These are phyloP conservation scores for Paraleonurus japonicus DNA, from an alignment of 257 asterid genomes.

Conservation along the genomic window DNA sequence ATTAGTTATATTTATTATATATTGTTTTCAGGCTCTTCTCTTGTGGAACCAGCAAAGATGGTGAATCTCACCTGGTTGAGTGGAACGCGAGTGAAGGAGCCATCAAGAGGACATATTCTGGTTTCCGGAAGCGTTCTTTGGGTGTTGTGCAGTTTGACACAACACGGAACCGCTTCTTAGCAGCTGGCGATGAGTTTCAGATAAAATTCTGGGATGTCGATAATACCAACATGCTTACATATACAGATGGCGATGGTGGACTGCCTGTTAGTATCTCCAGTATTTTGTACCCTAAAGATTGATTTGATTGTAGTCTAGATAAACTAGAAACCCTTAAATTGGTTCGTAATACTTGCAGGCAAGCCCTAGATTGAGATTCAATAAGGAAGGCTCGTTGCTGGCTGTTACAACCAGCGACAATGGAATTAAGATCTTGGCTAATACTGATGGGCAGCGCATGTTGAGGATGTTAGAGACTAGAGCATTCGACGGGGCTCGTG, in stretches of 20 bases:
- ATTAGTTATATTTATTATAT: conserved; percentile 10
- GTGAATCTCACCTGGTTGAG: conserved; percentile 91
- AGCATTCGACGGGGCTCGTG: conserved; percentile 80
- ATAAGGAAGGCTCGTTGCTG: conserved; percentile 89
- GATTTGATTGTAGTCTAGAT: conserved; percentile 16
- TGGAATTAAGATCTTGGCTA: conserved; percentile 92
- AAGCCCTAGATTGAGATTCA: conserved; percentile 88
- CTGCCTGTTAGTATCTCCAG: conserved; percentile 74
- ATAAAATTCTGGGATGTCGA: conserved; percentile 97
- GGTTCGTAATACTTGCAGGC: conserved; percentile 56
- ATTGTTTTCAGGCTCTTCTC: conserved; percentile 76
- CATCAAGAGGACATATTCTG: conserved; percentile 73
- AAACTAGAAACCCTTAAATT: conserved; percentile 13
- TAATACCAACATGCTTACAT: conserved; percentile 58
- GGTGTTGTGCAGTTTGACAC: conserved; percentile 94
- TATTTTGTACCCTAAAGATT: conserved; percentile 23
- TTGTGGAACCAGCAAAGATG: conserved; percentile 94
- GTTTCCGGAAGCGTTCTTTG: conserved; percentile 82
- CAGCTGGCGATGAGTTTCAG: conserved; percentile 93
- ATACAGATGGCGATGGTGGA: conserved; percentile 86
- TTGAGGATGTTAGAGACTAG: conserved; percentile 86
- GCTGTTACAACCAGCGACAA: conserved; percentile 92
- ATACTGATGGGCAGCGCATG: conserved; percentile 85
- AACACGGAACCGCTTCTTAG: conserved; percentile 80
- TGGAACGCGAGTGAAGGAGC: conserved; percentile 99